Conservation (phyloP, 2,329 filamentous ascomycete species). For the Sclerotinia subarctica region DNA sequence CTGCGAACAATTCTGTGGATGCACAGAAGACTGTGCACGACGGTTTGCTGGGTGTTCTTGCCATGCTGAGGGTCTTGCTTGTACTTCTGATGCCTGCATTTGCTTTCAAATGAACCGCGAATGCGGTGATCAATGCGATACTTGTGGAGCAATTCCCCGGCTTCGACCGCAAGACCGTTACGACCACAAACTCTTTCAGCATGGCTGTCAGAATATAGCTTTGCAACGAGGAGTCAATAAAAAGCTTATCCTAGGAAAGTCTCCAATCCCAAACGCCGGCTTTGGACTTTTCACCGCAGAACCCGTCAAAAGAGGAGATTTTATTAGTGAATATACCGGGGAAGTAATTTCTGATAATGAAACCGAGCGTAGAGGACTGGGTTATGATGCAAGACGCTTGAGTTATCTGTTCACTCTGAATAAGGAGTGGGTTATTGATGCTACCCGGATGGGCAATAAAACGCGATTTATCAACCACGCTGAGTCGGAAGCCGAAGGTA, state of each 20-base stretch:
- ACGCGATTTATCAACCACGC: slow-evolving; percentile 83
- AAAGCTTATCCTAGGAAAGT: slow-evolving; percentile 65
- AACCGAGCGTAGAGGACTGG: slow-evolving; percentile 35
- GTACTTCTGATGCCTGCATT: slow-evolving; percentile 60
- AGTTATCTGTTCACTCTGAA: slow-evolving; percentile 54
- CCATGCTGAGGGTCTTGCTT: slow-evolving; percentile 56
- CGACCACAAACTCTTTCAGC: slow-evolving; percentile 52
- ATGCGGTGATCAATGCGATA: slow-evolving; percentile 73
- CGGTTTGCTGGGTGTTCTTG: slow-evolving; percentile 69
- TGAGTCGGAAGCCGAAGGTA: slow-evolving; percentile 55
- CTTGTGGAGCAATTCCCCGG: slow-evolving; percentile 66
- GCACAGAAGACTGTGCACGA: slow-evolving; percentile 57
- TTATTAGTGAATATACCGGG: slow-evolving; percentile 76
- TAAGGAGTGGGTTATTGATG: slow-evolving; percentile 56
- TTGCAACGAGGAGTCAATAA: slow-evolving; percentile 67
- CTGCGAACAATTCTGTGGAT: slow-evolving; percentile 71
- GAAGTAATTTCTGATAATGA: slow-evolving; percentile 56
- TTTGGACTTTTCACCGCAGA: slow-evolving; percentile 68
- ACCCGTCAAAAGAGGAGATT: slow-evolving; percentile 53
- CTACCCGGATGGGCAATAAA: slow-evolving; percentile 74
- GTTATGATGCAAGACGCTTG: slow-evolving; percentile 41
- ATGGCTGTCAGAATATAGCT: slow-evolving; percentile 67
- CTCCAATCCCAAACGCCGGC: slow-evolving; percentile 64
- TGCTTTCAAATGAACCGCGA: slow-evolving; percentile 72
- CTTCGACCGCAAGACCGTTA: slow-evolving; percentile 66